Conservation (phyloP, 169 alveolate genomes). For the Cryptosporidium sp. region DNA sequence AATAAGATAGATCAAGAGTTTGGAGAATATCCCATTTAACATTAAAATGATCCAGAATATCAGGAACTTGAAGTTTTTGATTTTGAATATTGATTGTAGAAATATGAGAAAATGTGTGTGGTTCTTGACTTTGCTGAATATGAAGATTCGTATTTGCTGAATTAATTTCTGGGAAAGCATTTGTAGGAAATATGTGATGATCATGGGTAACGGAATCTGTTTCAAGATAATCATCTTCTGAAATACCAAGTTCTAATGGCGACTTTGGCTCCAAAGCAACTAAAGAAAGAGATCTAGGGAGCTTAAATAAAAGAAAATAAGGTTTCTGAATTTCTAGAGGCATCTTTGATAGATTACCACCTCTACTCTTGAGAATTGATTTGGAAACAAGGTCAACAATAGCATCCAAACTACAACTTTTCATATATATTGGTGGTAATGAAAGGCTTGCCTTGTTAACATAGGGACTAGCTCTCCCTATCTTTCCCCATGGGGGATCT, state of each 20-base stretch:
- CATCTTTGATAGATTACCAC: background rate
- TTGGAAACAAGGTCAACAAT: constrained; percentile 56
- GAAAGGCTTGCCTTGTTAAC: constrained; percentile 30
- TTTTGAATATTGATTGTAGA: background rate
- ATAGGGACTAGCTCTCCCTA: constrained; percentile 25
- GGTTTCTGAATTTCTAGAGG: constrained; percentile 45
- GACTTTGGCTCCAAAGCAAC: constrained; percentile 51
- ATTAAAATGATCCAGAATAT: background rate
- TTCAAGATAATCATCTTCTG: background rate
- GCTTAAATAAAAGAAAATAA: constrained; percentile 29
- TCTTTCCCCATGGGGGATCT: constrained; percentile 65
- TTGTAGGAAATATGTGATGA: background rate
- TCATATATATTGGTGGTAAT: constrained; percentile 44
- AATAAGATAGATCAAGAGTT: constrained; percentile 22
- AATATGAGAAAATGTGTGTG: background rate
- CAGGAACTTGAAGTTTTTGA: background rate
- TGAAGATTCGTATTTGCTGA: background rate
- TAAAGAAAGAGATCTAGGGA: constrained; percentile 25
- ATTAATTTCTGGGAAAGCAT: background rate
- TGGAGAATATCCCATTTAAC: constrained; percentile 39
- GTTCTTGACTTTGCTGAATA: background rate
- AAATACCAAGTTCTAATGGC: background rate
- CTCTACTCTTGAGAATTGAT: constrained; percentile 35
- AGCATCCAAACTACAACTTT: constrained; percentile 41
- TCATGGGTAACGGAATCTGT: background rate